phyloP scores from a whole-genome alignment of 2,329 filamentous ascomycete species.

The Talaromyces islandicus region DNA sequence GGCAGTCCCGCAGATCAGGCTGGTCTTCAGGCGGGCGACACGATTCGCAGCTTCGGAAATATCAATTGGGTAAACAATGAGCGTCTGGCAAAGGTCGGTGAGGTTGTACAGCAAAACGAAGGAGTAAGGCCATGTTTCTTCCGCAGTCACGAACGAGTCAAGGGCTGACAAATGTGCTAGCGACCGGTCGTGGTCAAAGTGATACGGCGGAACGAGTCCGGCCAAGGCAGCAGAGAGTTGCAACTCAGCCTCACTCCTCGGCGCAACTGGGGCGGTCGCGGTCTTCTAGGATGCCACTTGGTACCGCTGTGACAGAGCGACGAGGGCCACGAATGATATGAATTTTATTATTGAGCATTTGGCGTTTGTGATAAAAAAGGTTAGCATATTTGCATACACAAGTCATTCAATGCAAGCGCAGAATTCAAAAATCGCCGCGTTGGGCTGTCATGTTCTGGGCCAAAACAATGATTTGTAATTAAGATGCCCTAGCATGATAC shows the following conservation, averaged over 20 bases:
- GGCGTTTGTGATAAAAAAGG: neutral
- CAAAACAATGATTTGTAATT: neutral
- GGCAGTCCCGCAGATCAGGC: slow-evolving; percentile 77
- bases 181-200: slow-evolving; percentile 65
- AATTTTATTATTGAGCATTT: neutral
- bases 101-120: slow-evolving; percentile 84
- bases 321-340: neutral
- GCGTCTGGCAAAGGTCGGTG: slow-evolving; percentile 75
- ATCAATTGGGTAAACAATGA: slow-evolving; percentile 83
- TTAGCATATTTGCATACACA: neutral
- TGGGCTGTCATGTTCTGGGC: neutral
- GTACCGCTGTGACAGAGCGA: slow-evolving; percentile 58
- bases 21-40: slow-evolving; percentile 73
- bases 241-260: slow-evolving; percentile 68
- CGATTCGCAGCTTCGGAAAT: slow-evolving; percentile 77
- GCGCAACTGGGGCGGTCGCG: slow-evolving; percentile 83
- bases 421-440: neutral
- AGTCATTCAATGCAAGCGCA: neutral
- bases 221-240: slow-evolving; percentile 49
- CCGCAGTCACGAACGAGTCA: neutral
- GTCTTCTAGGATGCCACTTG: slow-evolving; percentile 84
- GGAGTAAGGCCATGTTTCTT: slow-evolving; percentile 54
- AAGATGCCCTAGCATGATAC: neutral
- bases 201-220: slow-evolving; percentile 42
- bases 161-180: slow-evolving; percentile 38